These are phyloP conservation scores for Blastomyces gilchristii DNA, from an alignment of 2,329 filamentous ascomycete species.

Conservation along the genomic window DNA sequence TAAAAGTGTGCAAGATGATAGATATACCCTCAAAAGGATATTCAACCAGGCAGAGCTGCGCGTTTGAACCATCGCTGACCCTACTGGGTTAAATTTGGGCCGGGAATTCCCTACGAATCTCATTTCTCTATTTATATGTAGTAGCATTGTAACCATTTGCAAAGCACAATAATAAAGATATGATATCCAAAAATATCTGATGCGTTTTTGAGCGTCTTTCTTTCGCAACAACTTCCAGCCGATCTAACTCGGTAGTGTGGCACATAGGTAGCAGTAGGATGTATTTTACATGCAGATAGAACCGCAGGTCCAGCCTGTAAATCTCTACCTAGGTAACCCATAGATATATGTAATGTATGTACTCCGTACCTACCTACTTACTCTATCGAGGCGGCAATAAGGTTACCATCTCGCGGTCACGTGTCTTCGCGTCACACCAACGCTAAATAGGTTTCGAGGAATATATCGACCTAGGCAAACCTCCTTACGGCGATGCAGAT, in stretches of 20 bases:
- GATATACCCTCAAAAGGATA: background rate
- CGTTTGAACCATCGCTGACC: background rate
- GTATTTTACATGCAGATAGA: background rate
- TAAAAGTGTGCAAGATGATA: background rate
- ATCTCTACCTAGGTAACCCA: too few species aligned
- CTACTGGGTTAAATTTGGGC: background rate
- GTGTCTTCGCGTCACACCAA: too few species aligned
- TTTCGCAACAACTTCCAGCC: background rate
- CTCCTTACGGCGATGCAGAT: background rate
- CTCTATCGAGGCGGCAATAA: too few species aligned
- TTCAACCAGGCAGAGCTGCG: background rate
- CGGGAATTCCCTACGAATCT: background rate
- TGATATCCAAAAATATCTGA: too few species aligned
- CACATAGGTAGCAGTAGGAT: background rate
- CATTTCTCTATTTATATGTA: background rate
- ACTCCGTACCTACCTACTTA: too few species aligned
- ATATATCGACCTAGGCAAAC: too few species aligned
- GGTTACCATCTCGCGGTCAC: too few species aligned
- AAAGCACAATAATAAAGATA: too few species aligned
- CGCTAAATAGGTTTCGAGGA: too few species aligned
- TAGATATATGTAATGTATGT: too few species aligned
- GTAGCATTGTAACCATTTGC: background rate
- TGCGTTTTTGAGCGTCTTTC: background rate
- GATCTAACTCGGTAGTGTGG: too few species aligned
- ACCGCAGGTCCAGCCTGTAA: background rate